A percentile compares a stretch with the other conserved stretches of the same genome.
phyloP scores from a whole-genome alignment of 108 stramenopile genomes.

The Schizochytrium sp. region DNA sequence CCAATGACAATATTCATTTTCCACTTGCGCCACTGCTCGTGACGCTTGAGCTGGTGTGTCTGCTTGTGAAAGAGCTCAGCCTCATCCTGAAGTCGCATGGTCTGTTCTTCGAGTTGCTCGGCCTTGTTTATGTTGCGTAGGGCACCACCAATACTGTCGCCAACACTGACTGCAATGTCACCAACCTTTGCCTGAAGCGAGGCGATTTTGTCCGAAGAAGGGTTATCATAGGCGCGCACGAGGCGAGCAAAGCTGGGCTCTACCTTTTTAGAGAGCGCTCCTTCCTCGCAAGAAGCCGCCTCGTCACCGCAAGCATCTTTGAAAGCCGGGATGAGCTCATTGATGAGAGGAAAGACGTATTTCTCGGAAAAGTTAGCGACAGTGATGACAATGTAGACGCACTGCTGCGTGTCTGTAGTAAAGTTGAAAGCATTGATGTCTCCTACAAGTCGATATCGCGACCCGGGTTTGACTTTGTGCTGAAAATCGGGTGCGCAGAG shows the following conservation, averaged over 20 bases:
- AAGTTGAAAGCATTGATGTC: background rate
- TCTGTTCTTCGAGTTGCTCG: background rate
- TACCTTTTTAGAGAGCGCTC: background rate
- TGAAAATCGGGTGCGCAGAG: background rate
- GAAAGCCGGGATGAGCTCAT: background rate
- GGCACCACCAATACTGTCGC: background rate
- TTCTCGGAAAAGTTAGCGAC: background rate
- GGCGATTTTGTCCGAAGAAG: background rate
- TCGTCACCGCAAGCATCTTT: background rate
- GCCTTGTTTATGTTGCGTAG: background rate
- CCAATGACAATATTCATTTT: background rate
- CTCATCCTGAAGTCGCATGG: background rate
- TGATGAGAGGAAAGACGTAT: background rate
- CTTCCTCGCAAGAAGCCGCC: background rate
- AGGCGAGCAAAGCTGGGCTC: background rate
- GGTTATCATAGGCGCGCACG: background rate
- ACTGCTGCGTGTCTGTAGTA: background rate
- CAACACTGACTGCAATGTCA: background rate
- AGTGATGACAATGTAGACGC: conserved; percentile 1
- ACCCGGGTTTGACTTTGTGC: background rate
- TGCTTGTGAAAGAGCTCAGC: background rate
- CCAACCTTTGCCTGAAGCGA: background rate
- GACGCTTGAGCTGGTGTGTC: background rate
- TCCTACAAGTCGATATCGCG: background rate
- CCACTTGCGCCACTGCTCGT: background rate